These are phyloP conservation scores for Penicillium goetzii DNA, from an alignment of 495 filamentous ascomycete genomes.

Conservation along the genomic window DNA sequence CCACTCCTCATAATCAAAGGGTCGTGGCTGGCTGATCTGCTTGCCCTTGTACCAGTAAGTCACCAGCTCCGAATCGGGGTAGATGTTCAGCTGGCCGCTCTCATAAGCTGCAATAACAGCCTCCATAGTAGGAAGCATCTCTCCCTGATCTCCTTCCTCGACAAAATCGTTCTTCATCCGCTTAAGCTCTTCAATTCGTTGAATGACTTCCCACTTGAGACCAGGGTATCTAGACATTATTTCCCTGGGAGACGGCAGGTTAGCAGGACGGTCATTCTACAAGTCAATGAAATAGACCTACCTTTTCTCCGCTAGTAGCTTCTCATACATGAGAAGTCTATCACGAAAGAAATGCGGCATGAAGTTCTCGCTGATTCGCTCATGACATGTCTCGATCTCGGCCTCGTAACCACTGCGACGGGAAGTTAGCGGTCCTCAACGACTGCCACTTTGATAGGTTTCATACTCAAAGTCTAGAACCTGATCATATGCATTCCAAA, in stretches of 20 bases:
- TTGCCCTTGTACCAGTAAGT: slow-evolving; percentile 14
- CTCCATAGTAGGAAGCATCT: not conserved
- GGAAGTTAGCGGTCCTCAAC: too few species aligned
- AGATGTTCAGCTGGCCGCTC: not conserved
- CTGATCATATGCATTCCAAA: not conserved
- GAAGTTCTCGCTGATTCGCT: slow-evolving; percentile 16
- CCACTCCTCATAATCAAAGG: slow-evolving; percentile 6
- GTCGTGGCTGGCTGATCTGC: slow-evolving; percentile 16
- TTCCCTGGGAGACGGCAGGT: not conserved
- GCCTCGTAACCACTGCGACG: not conserved
- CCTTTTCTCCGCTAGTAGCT: not conserved
- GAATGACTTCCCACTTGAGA: slow-evolving; percentile 5
- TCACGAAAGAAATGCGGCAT: not conserved
- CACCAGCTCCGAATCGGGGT: not conserved
- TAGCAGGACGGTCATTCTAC: not conserved
- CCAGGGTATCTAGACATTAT: not conserved
- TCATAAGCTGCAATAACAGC: slow-evolving; percentile 8
- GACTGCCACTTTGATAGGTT: not conserved
- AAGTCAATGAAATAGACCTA: not conserved
- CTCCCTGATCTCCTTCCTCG: not conserved
- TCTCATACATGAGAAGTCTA: not conserved
- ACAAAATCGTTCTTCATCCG: not conserved
- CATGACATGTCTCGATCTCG: slow-evolving; percentile 11
- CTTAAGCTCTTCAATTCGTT: slow-evolving; percentile 9
- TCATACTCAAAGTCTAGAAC: not conserved